phyloP scores from a whole-genome alignment of 2,329 filamentous ascomycete genomes.

The Aspergillus quadricinctus region DNA sequence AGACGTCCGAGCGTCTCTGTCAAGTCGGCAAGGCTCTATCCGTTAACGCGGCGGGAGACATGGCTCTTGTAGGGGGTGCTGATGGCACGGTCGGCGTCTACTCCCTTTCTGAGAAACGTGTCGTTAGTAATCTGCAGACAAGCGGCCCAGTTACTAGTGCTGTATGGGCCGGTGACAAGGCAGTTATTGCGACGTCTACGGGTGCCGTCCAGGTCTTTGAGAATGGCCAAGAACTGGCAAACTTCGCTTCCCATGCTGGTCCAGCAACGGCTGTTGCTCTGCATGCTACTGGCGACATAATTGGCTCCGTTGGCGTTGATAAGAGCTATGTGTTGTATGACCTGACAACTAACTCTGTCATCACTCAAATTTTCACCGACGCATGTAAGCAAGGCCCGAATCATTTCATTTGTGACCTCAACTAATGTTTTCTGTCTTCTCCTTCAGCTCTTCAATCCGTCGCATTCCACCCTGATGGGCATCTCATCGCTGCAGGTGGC shows the following conservation, averaged over 20 bases:
- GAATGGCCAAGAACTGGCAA: constrained; percentile 62
- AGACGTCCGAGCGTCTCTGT: constrained; percentile 55
- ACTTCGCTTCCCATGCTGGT: constrained; percentile 77
- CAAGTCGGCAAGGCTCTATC: constrained; percentile 56
- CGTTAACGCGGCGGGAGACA: constrained; percentile 56
- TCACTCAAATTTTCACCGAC: constrained; percentile 76
- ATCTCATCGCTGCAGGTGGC: constrained; percentile 84
- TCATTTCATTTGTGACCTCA: constrained; percentile 7
- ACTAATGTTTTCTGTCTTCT: constrained; percentile 15
- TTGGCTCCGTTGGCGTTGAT: constrained; percentile 84
- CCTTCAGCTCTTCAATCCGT: constrained; percentile 65
- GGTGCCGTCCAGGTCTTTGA: constrained; percentile 79
- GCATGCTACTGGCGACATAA: constrained; percentile 76
- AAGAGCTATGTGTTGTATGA: constrained; percentile 94
- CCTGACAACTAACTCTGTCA: constrained; percentile 59
- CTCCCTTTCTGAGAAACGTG: constrained; percentile 69
- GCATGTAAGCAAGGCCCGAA: constrained; percentile 55
- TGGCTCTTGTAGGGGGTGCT: constrained; percentile 70
- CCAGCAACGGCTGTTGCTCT: constrained; percentile 70
- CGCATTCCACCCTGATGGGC: constrained; percentile 94
- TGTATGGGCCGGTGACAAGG: constrained; percentile 57
- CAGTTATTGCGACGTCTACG: constrained; percentile 68
- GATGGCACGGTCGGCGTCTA: constrained; percentile 73
- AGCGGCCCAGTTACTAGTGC: constrained; percentile 65
- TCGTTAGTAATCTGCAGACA: constrained; percentile 63